phyloP scores from a whole-genome alignment of 441 rosid species.

The Kokia cookei region DNA sequence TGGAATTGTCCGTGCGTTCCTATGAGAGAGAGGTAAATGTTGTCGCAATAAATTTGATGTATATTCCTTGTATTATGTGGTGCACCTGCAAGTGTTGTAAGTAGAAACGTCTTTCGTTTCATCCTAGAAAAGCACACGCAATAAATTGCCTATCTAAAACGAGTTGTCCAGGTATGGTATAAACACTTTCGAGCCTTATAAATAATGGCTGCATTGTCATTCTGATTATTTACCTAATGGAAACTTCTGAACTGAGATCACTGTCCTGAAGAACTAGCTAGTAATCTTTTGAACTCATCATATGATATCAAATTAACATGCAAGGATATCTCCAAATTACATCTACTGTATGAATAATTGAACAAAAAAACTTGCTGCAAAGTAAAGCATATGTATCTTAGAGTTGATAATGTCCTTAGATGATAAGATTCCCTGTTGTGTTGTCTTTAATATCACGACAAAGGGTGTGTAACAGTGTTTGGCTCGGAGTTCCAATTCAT shows the following conservation, averaged over 20 bases:
- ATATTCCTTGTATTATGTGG: neutral
- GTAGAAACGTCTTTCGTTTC: neutral
- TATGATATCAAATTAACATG: neutral
- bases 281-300: neutral
- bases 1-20: constrained; percentile 99
- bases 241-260: neutral
- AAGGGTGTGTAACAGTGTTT: neutral
- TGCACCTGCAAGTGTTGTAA: neutral
- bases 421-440: neutral
- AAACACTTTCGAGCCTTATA: neutral
- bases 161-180: neutral
- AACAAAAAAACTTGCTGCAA: neutral
- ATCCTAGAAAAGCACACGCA: neutral
- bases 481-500: neutral
- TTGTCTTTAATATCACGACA: neutral
- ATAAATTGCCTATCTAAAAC: neutral
- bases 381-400: neutral
- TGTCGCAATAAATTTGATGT: neutral
- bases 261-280: neutral
- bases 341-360: neutral
- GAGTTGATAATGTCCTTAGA: neutral
- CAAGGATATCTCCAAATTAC: neutral
- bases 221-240: neutral
- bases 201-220: neutral
- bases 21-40: constrained; percentile 86